Conservation (phyloP, 345 rosid species). For the Citrus sp. region DNA sequence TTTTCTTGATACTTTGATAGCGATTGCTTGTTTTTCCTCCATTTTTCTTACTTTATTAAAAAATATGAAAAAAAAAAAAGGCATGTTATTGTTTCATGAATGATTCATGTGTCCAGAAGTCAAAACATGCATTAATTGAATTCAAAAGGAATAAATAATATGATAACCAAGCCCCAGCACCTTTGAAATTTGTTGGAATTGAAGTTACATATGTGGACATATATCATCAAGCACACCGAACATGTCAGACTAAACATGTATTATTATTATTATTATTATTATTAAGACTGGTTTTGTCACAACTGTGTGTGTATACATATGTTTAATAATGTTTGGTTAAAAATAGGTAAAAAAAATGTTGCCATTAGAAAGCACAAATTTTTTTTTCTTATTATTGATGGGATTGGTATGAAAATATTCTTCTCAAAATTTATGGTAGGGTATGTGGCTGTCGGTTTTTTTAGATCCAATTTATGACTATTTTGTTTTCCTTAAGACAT, state of each 20-base stretch:
- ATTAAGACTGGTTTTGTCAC: neutral
- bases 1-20: slow-evolving; percentile 18
- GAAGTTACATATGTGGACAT: slow-evolving; percentile 6
- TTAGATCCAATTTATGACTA: neutral
- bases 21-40: slow-evolving; percentile 5
- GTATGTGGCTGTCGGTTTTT: slow-evolving; percentile 10
- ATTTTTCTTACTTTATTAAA: neutral
- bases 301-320: neutral
- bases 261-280: too few species aligned
- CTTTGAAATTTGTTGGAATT: slow-evolving; percentile 11
- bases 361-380: neutral
- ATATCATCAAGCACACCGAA: neutral
- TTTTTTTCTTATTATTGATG: slow-evolving; percentile 8
- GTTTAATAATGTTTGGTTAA: neutral
- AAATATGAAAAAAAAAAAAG: neutral
- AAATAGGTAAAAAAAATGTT: neutral
- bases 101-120: slow-evolving; percentile 20
- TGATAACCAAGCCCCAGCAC: slow-evolving; percentile 10
- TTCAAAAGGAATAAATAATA: slow-evolving; percentile 6
- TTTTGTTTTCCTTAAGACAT: slow-evolving; percentile 7
- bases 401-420: slow-evolving; percentile 19
- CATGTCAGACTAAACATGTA: neutral
- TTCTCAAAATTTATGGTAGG: slow-evolving; percentile 25
- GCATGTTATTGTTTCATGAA: slow-evolving; percentile 6
- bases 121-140: slow-evolving; percentile 17